Evolutionary conservation across 2,329 filamentous ascomycete genomes (phyloP).

Genomic region (Penicillium sp.): DNA sequence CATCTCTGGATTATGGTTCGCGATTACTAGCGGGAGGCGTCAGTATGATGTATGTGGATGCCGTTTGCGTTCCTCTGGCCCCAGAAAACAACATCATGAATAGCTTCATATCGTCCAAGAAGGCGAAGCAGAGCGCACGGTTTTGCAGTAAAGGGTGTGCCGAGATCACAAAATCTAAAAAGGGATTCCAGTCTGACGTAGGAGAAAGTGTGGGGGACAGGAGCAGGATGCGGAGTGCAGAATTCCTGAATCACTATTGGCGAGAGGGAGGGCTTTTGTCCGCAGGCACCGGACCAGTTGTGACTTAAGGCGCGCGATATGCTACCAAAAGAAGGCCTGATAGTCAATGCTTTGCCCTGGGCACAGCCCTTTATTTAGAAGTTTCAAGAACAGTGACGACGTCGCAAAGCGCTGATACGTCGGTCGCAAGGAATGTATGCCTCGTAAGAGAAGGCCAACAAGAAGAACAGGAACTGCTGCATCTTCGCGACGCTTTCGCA

Average conservation of each 20-base stretch:
- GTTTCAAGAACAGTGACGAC: background rate
- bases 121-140: background rate
- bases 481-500: background rate
- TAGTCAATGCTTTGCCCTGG: background rate
- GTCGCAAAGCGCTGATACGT: background rate
- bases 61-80: slow-evolving; percentile 1
- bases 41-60: slow-evolving; percentile 19
- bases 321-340: slow-evolving; percentile 3
- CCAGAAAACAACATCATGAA: background rate
- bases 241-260: background rate
- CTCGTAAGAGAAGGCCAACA: background rate
- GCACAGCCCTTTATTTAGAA: background rate
- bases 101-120: background rate
- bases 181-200: slow-evolving; percentile 8
- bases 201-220: slow-evolving; percentile 9
- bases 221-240: slow-evolving; percentile 1
- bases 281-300: slow-evolving; percentile 1
- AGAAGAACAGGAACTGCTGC: background rate
- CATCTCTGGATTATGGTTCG: slow-evolving; percentile 5
- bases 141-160: background rate
- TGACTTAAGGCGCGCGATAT: background rate
- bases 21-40: slow-evolving; percentile 4
- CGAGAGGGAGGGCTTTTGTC: background rate
- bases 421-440: background rate
- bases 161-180: background rate